phyloP scores from a whole-genome alignment of 371 early-diverging fungal genomes.

The Apophysomyces trapeziformis region DNA sequence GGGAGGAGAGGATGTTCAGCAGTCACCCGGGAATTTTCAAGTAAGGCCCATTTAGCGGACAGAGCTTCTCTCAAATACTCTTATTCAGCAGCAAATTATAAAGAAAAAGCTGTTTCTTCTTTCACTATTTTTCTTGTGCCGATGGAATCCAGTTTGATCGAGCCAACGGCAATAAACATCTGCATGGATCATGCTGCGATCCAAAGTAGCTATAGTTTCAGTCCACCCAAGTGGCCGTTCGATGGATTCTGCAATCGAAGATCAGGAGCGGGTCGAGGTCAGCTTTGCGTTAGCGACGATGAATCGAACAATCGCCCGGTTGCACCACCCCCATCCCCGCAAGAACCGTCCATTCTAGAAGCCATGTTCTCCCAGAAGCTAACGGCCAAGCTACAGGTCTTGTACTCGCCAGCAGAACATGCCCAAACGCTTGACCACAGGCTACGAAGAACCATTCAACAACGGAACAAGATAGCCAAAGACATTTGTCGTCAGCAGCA shows the following conservation, averaged over 20 bases:
- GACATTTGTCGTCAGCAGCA: not conserved
- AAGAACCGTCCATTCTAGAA: not conserved
- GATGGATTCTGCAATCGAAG: conserved; percentile 7
- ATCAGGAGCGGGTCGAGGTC: not conserved
- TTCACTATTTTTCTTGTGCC: not conserved
- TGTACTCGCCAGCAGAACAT: not conserved
- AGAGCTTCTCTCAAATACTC: too few species aligned
- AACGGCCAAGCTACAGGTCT: not conserved
- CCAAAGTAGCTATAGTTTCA: not conserved
- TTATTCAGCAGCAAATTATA: too few species aligned
- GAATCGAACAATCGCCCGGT: conserved; percentile 4
- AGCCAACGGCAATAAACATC: conserved; percentile 1
- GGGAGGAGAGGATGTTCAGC: too few species aligned
- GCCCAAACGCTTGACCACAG: not conserved
- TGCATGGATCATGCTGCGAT: not conserved
- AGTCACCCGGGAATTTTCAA: too few species aligned
- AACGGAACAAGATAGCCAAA: conserved; percentile 1
- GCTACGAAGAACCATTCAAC: not conserved
- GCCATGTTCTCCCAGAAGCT: conserved; percentile 5
- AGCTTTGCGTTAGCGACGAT: conserved; percentile 7
- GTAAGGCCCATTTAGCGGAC: too few species aligned
- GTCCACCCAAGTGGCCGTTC: conserved; percentile 1
- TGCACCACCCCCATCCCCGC: conserved; percentile 5
- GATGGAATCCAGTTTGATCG: conserved; percentile 2
- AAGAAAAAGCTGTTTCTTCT: too few species aligned